A percentile compares a stretch with the other conserved stretches of the same genome.
Evolutionary conservation across 2,329 filamentous ascomycete genomes (phyloP).

Genomic region (Fusarium transvaalense): DNA sequence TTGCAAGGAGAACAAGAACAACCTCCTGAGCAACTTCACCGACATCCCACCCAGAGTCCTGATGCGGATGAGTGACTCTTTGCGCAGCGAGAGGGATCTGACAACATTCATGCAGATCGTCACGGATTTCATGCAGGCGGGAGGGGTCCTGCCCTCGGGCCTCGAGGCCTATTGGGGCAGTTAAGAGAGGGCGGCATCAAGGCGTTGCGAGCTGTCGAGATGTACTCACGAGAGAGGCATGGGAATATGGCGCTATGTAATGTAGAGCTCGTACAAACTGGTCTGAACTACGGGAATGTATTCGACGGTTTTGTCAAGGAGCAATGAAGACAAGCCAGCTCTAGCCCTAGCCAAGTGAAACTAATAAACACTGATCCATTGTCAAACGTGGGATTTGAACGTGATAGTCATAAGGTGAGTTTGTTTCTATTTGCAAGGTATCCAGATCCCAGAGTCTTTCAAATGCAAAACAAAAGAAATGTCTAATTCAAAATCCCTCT

Average conservation of each 20-base stretch:
- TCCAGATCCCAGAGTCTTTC: background rate
- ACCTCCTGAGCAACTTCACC: background rate
- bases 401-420: background rate
- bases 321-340: background rate
- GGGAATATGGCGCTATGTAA: background rate
- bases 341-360: background rate
- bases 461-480: background rate
- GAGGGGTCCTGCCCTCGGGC: background rate
- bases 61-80: background rate
- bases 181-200: background rate
- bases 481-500: background rate
- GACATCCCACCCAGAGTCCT: background rate
- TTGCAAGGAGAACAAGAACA: background rate
- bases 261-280: background rate
- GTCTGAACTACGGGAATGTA: background rate
- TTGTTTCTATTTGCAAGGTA: background rate
- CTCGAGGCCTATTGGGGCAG: background rate
- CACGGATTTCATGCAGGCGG: background rate
- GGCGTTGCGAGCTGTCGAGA: background rate
- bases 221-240: background rate
- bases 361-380: background rate
- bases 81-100: background rate
- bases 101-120: background rate
- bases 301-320: background rate
- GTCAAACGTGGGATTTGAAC: background rate